A percentile compares a stretch with the other conserved stretches of the same genome.
Conservation (phyloP, 163 green algal species). For the Chloromonas sp. region DNA sequence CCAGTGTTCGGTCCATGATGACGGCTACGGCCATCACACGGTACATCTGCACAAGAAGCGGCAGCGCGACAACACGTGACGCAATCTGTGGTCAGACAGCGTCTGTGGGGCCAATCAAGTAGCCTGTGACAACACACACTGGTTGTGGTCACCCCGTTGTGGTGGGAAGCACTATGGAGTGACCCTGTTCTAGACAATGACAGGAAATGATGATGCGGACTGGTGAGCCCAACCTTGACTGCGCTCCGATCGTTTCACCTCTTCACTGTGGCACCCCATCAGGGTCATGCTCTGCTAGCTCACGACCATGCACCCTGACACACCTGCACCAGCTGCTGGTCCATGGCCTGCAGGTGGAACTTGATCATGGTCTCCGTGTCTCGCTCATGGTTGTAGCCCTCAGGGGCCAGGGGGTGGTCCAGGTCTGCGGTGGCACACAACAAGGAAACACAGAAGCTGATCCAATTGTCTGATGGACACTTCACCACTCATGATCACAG, state of each 20-base stretch:
- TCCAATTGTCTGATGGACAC: background rate
- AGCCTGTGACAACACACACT: too few relatives aligned
- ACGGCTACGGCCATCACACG: constrained; percentile 20
- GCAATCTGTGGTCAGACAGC: background rate
- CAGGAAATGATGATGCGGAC: too few relatives aligned
- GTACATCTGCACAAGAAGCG: constrained; percentile 14
- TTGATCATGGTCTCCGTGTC: constrained; percentile 37
- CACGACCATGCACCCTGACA: background rate
- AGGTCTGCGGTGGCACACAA: background rate
- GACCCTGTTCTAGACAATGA: too few relatives aligned
- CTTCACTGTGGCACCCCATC: too few relatives aligned
- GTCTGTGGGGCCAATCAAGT: background rate
- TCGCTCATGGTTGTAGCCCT: constrained; percentile 23
- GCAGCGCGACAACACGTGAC: background rate
- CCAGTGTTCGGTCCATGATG: constrained; percentile 29
- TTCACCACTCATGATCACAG: background rate
- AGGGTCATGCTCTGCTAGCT: too few relatives aligned
- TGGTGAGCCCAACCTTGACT: too few relatives aligned
- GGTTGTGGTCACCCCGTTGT: too few relatives aligned
- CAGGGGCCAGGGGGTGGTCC: constrained; percentile 6
- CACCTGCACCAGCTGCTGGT: constrained; percentile 19
- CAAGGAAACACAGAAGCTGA: background rate
- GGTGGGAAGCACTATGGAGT: too few relatives aligned
- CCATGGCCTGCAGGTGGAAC: constrained; percentile 18
- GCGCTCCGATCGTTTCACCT: too few relatives aligned